Evolutionary conservation across 2,329 filamentous ascomycete genomes (phyloP), one percentile per base, ranked within the genome.

Genomic region (Apiospora hydei): DNA sequence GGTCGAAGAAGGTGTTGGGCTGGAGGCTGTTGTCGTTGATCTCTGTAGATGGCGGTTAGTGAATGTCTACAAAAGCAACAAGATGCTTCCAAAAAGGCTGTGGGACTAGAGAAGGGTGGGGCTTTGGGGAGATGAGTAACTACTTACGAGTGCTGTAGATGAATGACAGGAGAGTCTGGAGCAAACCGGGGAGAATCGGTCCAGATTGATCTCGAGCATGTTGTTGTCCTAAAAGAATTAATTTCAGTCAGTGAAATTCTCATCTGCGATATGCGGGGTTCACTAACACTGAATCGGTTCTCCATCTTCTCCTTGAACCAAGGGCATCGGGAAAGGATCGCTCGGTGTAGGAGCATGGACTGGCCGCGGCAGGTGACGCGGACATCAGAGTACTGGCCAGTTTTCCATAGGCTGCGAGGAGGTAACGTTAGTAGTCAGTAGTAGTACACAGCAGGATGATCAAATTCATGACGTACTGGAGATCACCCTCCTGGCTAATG

Each of bases 241-340:
- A 16, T 57, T 57, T 11, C 26, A 30, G 13, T 57, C 2, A 30
- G 51, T 8, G 16, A 1, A 16, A 0, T 5, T 57, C 13, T 16
- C 13, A 14, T 1, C 7, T 30, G 11, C 2, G 3, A 11, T 16
- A 6, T 6, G 13, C 1, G 6, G 7, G 24, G 1, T 6, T 14
- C 2, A 7, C 51, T 30, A 8, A 30, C 51, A 10, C 16, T 26
- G 13, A 16, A 14, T 2, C 16, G 4, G 4, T 14, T 57, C 11
- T 30, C 24, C 16, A 57, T 18, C 2, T 16, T 16, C 6, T 30
- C 51, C 26, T 16, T 16, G 13, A 57, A 57, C 51, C 51, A 57
- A 1, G 11, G 51, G 24, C 51, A 57, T 30, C 51, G 24, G 14
- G 24, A 30, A 5, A 57, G 51, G 24, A 57, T 57, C 1, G 24